Evolutionary conservation across 768 basidiomycete genomes (phyloP), one percentile per base, ranked within the genome.

Genomic region (Pisolithus albus): DNA sequence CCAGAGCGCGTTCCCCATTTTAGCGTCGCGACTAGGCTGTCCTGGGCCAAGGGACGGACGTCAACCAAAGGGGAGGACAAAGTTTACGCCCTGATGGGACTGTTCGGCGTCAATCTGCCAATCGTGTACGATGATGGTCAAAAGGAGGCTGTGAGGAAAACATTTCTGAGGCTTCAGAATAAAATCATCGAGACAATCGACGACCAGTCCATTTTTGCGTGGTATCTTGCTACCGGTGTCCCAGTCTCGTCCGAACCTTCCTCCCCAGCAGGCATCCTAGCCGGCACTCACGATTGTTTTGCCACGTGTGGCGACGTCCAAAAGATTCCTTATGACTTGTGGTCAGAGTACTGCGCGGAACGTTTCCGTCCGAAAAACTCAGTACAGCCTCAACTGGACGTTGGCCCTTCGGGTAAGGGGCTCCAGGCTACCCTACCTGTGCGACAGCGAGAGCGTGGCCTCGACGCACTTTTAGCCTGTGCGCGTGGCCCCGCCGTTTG

Each of bases 61-160:
- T 55, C 59, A 23, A 60, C 59, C 8, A 46, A 49, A 23, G 38
- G 37, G 30, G 59, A 59, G 44, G 59, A 60, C 23, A 56, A 9
- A 24, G 55, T 52, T 16, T 60, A 60, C 37, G 54, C 53, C 18
- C 36, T 60, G 26, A 51, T 60, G 43, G 52, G 52, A 16, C 28
- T 61, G 13, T 54, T 61, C 28, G 49, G 49, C 11, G 53, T 56
- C 36, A 28, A 46, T 36, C 26, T 61, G 37, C 55, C 59, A 5
- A 45, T 61, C 18, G 41, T 46, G 11, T 59, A 60, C 28, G 59
- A 59, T n/a, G 59, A 57, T 16, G 59, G 59, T 23, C 11, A 59
- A 49, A 18, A 49, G 32, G 36, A 57, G 45, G 26, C 21, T 4
- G 21, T 23, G 21, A 23, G 21, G 21, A 23, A 23, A 23, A 56